Evolutionary conservation across 148 eudicot genomes (phyloP).

Genomic region (Persicaria maculosa): DNA sequence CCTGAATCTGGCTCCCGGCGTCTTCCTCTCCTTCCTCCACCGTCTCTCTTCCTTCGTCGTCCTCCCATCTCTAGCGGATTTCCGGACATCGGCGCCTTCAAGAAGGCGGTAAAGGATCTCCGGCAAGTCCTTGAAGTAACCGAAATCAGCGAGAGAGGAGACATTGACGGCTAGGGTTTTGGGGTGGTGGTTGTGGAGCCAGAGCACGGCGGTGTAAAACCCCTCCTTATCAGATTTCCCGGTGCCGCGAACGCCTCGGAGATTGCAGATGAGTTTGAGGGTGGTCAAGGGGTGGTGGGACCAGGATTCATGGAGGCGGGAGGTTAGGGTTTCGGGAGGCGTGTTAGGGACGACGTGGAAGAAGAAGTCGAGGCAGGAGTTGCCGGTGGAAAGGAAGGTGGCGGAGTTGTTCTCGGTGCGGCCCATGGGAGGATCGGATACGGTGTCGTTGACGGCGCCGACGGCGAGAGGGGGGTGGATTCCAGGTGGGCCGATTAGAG

Average conservation of each 20-base stretch:
- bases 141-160: conserved; percentile 10
- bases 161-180: conserved; percentile 22
- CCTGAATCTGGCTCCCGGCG: not conserved
- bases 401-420: conserved; percentile 17
- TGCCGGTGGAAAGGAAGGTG: conserved; percentile 16
- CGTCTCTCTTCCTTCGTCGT: not conserved
- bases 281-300: conserved; percentile 19
- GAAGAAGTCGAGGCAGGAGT: conserved; percentile 25
- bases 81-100: conserved; percentile 17
- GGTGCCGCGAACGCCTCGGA: conserved; percentile 26
- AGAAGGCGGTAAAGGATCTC: conserved; percentile 20
- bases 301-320: conserved; percentile 13
- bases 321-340: not conserved
- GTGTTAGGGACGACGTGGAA: conserved; percentile 23
- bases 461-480: not conserved
- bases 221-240: conserved; percentile 25
- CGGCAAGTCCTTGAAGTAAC: conserved; percentile 25
- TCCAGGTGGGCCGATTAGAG: conserved; percentile 15
- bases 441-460: not conserved
- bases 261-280: conserved; percentile 22
- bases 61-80: conserved; percentile 4
- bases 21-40: not conserved
- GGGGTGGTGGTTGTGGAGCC: conserved; percentile 22
- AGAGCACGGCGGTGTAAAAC: conserved; percentile 17
- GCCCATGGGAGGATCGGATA: not conserved